Base-by-base conservation (phyloP, 192 early-diverging fungal species). In the Linnemannia schmuckeri region DNA sequence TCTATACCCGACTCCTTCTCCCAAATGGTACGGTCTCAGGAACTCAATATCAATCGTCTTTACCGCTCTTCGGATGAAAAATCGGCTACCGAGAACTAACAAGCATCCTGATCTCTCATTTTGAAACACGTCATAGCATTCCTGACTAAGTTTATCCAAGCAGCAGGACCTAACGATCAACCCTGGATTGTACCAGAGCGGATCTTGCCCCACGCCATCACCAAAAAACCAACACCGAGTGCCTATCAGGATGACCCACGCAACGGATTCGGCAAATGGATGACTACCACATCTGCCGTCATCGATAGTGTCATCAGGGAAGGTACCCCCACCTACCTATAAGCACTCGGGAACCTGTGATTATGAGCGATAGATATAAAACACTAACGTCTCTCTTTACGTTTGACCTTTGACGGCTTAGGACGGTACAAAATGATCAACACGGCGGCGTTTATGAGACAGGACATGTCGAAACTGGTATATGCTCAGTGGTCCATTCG, bases 401-500 rank as follows among this genome's bases (percentile, higher is more conserved):
- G 6, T 8, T 38, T 42, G 9, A 41, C 20, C 52, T 72, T 72
- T 0, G 9, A 54, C 35, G 20, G 12, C 27, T 1, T 72, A 86
- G 83, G 83, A 42, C 73, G 69, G 38, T 77, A 80, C 75, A 86
- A 77, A 44, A 74, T 70, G n/a, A 80, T 86, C n/a, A 81, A 77
- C 27, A 18, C 83, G 2, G 10, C 61, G 3, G 83, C 78, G 12
- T 86, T 70, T 55, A 76, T 79, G 46, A 70, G 83, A 27, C 83
- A 69, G 6, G 83, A 86, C 49, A 61, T 80, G 52, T 55, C 79
- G 4, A 33, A 54, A 6, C 47, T 86, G 22, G 46, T 86, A 15
- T 86, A 86, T 49, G 71, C 83, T 7, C 83, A 86, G 20, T 80
- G 78, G 83, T 81, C 78, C 4, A 80, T 80, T 18, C 78, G 79